Evolutionary conservation across 2,329 filamentous ascomycete species (phyloP).

Genomic region (Berkeleyomyces basicola): DNA sequence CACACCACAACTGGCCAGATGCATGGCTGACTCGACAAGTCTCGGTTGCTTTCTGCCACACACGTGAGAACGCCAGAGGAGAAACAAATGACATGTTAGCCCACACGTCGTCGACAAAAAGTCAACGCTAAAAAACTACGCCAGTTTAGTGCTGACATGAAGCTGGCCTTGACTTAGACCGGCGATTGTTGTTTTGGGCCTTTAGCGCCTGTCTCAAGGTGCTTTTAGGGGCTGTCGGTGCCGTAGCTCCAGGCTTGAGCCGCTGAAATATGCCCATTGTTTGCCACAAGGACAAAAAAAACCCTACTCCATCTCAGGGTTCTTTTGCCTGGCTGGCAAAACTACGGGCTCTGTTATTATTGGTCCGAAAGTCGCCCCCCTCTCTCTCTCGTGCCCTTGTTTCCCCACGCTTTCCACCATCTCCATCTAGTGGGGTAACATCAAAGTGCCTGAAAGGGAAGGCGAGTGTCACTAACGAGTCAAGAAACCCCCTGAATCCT

Average conservation of each 20-base stretch:
- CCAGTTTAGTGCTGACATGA: background rate
- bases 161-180: background rate
- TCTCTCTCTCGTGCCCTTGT: background rate
- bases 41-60: too few species aligned
- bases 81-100: background rate
- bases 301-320: background rate
- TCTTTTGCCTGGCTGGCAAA: background rate
- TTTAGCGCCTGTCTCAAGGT: background rate
- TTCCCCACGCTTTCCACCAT: background rate
- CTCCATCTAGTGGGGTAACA: background rate
- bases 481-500: background rate
- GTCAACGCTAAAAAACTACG: background rate
- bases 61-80: background rate
- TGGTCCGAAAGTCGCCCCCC: background rate
- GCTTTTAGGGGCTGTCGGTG: background rate
- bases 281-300: too few species aligned
- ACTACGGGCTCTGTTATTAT: background rate
- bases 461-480: background rate
- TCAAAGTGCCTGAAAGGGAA: background rate
- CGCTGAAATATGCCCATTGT: too few species aligned
- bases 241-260: background rate
- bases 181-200: background rate
- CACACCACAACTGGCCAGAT: too few species aligned
- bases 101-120: background rate
- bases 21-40: too few species aligned